Evolutionary conservation across 2,329 filamentous ascomycete species (phyloP).

Genomic region (Rutstroemia sp.): DNA sequence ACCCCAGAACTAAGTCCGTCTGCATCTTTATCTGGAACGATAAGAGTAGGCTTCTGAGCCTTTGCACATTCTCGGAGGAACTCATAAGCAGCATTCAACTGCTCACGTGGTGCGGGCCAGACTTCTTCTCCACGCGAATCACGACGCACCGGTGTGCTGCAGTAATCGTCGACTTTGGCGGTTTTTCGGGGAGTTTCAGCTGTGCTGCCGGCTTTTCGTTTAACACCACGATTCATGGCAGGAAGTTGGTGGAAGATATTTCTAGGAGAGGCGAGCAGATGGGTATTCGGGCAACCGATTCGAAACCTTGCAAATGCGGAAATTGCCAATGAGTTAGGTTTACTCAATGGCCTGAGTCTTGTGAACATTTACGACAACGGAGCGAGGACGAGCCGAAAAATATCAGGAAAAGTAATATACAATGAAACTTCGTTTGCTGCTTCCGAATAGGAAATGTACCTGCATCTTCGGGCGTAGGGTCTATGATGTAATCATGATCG

Average conservation of each 20-base stretch:
- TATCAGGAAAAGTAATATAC: too few species aligned
- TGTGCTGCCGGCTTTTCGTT: slow-evolving; percentile 13
- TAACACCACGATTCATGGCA: slow-evolving; percentile 11
- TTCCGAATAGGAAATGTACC: too few species aligned
- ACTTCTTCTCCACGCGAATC: slow-evolving; percentile 30
- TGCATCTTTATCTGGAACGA: slow-evolving; percentile 63
- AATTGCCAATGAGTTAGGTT: neutral
- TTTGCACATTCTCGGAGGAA: slow-evolving; percentile 52
- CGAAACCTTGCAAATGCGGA: neutral
- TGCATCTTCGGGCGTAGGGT: too few species aligned
- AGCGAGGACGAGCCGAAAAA: too few species aligned
- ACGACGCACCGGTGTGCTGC: slow-evolving; percentile 11
- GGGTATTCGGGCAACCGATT: neutral
- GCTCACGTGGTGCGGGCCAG: slow-evolving; percentile 53
- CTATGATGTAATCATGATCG: too few species aligned
- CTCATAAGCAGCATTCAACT: slow-evolving; percentile 46
- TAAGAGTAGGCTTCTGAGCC: slow-evolving; percentile 44
- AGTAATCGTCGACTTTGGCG: slow-evolving; percentile 22
- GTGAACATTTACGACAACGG: neutral
- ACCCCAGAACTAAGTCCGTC: slow-evolving; percentile 59
- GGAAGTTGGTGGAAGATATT: neutral
- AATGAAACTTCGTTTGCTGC: too few species aligned
- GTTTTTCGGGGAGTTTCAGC: slow-evolving; percentile 10
- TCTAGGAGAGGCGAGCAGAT: neutral
- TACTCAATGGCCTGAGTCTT: neutral